Evolutionary conservation across 495 filamentous ascomycete genomes (phyloP).

Genomic region (Aspergillus olivimuriae): DNA sequence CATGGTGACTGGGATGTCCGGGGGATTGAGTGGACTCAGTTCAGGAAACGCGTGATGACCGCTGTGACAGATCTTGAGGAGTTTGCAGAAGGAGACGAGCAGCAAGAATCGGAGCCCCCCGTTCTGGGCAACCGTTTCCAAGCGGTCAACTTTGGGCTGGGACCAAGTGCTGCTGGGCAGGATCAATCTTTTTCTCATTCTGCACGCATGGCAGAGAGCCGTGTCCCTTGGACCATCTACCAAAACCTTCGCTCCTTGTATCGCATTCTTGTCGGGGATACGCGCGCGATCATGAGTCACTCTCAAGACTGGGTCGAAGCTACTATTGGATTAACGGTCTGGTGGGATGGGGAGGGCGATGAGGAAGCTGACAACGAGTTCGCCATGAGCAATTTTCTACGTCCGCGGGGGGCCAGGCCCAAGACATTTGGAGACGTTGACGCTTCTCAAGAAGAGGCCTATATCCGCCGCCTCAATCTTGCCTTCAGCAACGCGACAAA

Average conservation of each 20-base stretch:
- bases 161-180: slow-evolving; percentile 25
- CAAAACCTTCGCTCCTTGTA: slow-evolving; percentile 71
- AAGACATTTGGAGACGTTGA: slow-evolving; percentile 35
- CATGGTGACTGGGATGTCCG: slow-evolving; percentile 68
- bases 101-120: slow-evolving; percentile 21
- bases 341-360: slow-evolving; percentile 79
- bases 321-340: slow-evolving; percentile 68
- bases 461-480: slow-evolving; percentile 45
- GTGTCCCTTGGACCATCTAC: slow-evolving; percentile 81
- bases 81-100: slow-evolving; percentile 67
- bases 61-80: slow-evolving; percentile 59
- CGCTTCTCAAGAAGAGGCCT: slow-evolving; percentile 42
- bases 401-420: slow-evolving; percentile 16
- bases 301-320: slow-evolving; percentile 86
- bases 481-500: slow-evolving; percentile 45
- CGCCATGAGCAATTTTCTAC: slow-evolving; percentile 22
- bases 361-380: slow-evolving; percentile 17
- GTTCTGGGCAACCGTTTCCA: slow-evolving; percentile 35
- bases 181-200: slow-evolving; percentile 48
- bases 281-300: slow-evolving; percentile 58
- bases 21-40: slow-evolving; percentile 69
- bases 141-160: slow-evolving; percentile 50
- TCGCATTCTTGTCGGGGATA: slow-evolving; percentile 64
- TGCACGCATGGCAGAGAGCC: slow-evolving; percentile 69
- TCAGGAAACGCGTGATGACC: slow-evolving; percentile 60